phyloP scores from a whole-genome alignment of 345 rosid species.

The Orychophragmus violaceus region DNA sequence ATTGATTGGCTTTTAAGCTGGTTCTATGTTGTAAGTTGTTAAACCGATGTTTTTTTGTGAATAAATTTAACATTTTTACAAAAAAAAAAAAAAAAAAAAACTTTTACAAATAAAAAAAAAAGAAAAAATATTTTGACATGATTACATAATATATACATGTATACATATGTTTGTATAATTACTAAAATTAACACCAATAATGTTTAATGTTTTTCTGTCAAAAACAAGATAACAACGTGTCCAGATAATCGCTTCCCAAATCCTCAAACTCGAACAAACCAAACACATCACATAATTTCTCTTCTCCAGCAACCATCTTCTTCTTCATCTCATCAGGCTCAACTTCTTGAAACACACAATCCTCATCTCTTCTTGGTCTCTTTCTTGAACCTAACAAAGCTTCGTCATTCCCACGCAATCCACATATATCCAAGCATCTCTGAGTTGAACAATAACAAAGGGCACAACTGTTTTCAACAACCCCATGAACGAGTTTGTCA shows the following conservation, averaged over 20 bases:
- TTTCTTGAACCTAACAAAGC: slow-evolving; percentile 18
- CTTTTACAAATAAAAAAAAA: background rate
- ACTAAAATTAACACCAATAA: background rate
- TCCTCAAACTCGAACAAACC: slow-evolving; percentile 60
- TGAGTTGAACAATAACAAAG: background rate
- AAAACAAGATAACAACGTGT: slow-evolving; percentile 51
- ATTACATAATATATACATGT: background rate
- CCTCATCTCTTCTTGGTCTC: slow-evolving; percentile 8
- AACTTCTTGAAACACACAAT: slow-evolving; percentile 26
- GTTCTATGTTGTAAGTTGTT: too few relatives aligned
- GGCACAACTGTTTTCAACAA: background rate
- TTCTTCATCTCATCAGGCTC: slow-evolving; percentile 14
- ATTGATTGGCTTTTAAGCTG: too few relatives aligned
- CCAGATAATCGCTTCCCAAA: slow-evolving; percentile 67
- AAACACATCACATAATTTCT: slow-evolving; percentile 23
- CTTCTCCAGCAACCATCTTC: slow-evolving; percentile 28
- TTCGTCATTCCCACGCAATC: slow-evolving; percentile 14
- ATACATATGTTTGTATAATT: background rate
- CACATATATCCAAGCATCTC: background rate
- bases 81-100: too few relatives aligned
- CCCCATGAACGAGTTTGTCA: slow-evolving; percentile 1
- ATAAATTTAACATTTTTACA: too few relatives aligned
- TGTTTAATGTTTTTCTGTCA: slow-evolving; percentile 20
- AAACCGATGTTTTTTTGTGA: too few relatives aligned
- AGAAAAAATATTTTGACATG: background rate